A percentile compares a stretch with the other conserved stretches of the same genome.
These are phyloP conservation scores for Clonostachys sp. DNA, from an alignment of 2,329 filamentous ascomycete genomes.

Conservation along the genomic window DNA sequence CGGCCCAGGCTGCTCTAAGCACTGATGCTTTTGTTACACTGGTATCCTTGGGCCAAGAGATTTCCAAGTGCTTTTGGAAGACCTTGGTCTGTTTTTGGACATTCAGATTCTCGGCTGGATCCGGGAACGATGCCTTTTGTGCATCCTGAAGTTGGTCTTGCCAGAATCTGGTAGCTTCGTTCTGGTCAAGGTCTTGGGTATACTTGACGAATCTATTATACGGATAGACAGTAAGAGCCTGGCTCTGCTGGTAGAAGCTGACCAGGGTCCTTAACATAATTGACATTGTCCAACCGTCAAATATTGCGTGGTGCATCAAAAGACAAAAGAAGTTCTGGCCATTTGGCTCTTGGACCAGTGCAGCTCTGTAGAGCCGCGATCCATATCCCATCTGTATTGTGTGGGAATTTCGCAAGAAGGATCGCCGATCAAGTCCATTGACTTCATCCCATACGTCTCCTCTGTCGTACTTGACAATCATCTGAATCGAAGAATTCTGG, in stretches of 20 bases:
- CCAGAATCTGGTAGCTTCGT: conserved; percentile 1
- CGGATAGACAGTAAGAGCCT: neutral
- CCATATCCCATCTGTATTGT: conserved; percentile 5
- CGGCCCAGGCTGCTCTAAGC: conserved; percentile 3
- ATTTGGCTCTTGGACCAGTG: conserved; percentile 1
- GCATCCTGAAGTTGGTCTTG: neutral
- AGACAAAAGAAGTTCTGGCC: conserved; percentile 10
- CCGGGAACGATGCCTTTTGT: conserved; percentile 4
- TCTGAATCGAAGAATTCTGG: conserved; percentile 3
- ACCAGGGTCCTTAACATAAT: conserved; percentile 4
- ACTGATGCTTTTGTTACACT: conserved; percentile 7
- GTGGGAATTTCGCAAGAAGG: neutral
- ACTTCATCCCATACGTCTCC: neutral
- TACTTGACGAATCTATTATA: conserved; percentile 37
- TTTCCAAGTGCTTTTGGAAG: neutral
- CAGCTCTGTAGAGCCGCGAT: conserved; percentile 7
- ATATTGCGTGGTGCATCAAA: conserved; percentile 16
- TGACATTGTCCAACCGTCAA: conserved; percentile 15
- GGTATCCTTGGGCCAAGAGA: neutral
- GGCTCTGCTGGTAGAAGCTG: neutral
- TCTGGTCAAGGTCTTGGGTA: conserved; percentile 20
- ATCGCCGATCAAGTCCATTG: neutral
- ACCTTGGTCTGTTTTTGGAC: neutral
- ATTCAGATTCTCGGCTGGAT: neutral
- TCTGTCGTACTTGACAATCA: conserved; percentile 6